Percentiles rank a stretch among this genome's conserved stretches.
Evolutionary conservation across 768 basidiomycete genomes (phyloP).

Genomic region (Podaxis sp.): DNA sequence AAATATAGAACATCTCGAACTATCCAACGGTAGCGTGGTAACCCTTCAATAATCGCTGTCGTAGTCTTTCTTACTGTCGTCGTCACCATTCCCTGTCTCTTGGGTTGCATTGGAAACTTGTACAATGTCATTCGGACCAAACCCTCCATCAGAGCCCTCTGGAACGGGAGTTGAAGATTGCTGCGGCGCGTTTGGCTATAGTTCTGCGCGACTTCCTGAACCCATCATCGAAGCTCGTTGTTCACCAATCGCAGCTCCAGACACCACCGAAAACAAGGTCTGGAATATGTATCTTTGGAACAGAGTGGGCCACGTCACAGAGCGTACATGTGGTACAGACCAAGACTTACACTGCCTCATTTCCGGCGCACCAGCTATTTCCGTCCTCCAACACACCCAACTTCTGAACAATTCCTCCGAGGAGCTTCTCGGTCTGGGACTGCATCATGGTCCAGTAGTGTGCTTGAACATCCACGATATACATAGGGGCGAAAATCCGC

Average conservation of each 20-base stretch:
- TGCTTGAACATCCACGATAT: slow-evolving; percentile 39
- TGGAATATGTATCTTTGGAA: slow-evolving; percentile 35
- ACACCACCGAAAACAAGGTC: slow-evolving; percentile 46
- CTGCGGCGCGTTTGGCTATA: background rate
- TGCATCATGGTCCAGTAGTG: slow-evolving; percentile 41
- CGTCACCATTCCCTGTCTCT: background rate
- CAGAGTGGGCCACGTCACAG: background rate
- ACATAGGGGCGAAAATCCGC: slow-evolving; percentile 26
- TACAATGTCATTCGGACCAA: slow-evolving; percentile 29
- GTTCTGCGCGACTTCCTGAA: background rate
- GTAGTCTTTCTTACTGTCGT: slow-evolving; percentile 24
- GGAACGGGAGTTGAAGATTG: slow-evolving; percentile 3
- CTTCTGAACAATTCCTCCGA: slow-evolving; percentile 31
- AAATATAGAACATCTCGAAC: background rate
- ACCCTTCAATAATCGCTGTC: slow-evolving; percentile 9
- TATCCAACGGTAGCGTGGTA: background rate
- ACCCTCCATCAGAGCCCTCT: slow-evolving; percentile 28
- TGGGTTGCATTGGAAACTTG: slow-evolving; percentile 7
- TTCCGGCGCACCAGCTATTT: slow-evolving; percentile 46
- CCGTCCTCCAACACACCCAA: slow-evolving; percentile 29
- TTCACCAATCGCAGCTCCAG: slow-evolving; percentile 44
- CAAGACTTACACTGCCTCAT: slow-evolving; percentile 45
- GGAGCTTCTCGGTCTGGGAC: slow-evolving; percentile 15
- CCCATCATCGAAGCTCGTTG: slow-evolving; percentile 27
- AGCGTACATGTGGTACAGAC: background rate